Evolutionary conservation across 495 filamentous ascomycete species (phyloP).

Genomic region (Trichoderma orchidacearum): DNA sequence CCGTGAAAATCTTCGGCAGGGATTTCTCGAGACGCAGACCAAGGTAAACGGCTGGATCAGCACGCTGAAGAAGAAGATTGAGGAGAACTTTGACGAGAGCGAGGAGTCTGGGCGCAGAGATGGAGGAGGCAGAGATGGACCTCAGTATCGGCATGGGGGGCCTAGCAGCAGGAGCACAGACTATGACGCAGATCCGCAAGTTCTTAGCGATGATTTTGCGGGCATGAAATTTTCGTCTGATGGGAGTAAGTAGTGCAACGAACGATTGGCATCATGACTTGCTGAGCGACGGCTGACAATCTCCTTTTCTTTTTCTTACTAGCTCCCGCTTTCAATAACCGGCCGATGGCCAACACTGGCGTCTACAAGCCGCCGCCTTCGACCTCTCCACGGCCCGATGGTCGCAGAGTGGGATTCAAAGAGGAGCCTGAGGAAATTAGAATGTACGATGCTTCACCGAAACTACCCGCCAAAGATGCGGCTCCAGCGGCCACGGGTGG

Average conservation of each 20-base stretch:
- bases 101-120: background rate
- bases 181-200: slow-evolving; percentile 85
- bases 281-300: slow-evolving; percentile 3
- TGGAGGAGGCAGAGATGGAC: slow-evolving; percentile 8
- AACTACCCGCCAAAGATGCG: slow-evolving; percentile 25
- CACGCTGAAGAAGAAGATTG: slow-evolving; percentile 78
- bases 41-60: slow-evolving; percentile 90
- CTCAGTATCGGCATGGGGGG: slow-evolving; percentile 17
- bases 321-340: slow-evolving; percentile 22
- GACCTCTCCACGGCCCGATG: slow-evolving; percentile 39
- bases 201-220: slow-evolving; percentile 84
- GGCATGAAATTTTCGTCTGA: slow-evolving; percentile 71
- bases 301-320: background rate
- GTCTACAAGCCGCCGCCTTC: slow-evolving; percentile 56
- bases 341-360: slow-evolving; percentile 63
- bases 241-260: slow-evolving; percentile 39
- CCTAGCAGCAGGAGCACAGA: slow-evolving; percentile 59
- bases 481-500: slow-evolving; percentile 18
- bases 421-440: slow-evolving; percentile 66
- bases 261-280: background rate
- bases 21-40: slow-evolving; percentile 84
- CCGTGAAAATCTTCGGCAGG: slow-evolving; percentile 83
- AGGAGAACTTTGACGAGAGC: slow-evolving; percentile 57
- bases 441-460: slow-evolving; percentile 50
- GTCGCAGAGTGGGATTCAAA: slow-evolving; percentile 68